Percentiles rank a stretch among this genome's conserved stretches.
These are phyloP conservation scores for Arabis hirsuta DNA, from an alignment of 345 rosid genomes.

Conservation along the genomic window DNA sequence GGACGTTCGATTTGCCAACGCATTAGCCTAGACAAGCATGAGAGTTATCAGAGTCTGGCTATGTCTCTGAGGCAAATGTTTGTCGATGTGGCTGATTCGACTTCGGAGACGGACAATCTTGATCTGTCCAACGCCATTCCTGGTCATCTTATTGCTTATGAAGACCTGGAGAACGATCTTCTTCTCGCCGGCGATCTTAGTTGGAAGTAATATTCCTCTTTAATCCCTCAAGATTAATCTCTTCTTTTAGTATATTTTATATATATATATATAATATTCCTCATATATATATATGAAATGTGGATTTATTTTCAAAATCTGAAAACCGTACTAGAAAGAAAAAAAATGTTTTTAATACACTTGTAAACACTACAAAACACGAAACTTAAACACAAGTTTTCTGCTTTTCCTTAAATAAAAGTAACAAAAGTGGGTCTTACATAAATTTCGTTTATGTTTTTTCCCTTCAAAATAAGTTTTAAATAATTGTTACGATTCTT, in stretches of 20 bases:
- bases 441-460: too few species aligned
- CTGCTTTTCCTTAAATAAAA: too few species aligned
- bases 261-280: too few species aligned
- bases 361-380: too few species aligned
- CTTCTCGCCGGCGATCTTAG: constrained; percentile 93
- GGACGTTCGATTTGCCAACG: constrained; percentile 94
- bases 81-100: constrained; percentile 51
- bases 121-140: constrained; percentile 87
- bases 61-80: constrained; percentile 83
- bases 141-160: constrained; percentile 80
- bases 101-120: constrained; percentile 40
- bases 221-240: neutral
- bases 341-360: too few species aligned
- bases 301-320: too few species aligned
- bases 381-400: too few species aligned
- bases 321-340: too few species aligned
- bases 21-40: constrained; percentile 76
- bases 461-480: too few species aligned
- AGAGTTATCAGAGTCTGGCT: constrained; percentile 80
- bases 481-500: too few species aligned
- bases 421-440: too few species aligned
- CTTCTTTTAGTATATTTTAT: neutral
- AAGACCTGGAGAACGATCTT: constrained; percentile 91
- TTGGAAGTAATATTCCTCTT: constrained; percentile 67
- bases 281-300: too few species aligned